Percentiles rank a stretch among this genome's conserved stretches.
These are phyloP conservation scores for Jackrogersella minutella DNA, from an alignment of 495 filamentous ascomycete species.

Conservation along the genomic window DNA sequence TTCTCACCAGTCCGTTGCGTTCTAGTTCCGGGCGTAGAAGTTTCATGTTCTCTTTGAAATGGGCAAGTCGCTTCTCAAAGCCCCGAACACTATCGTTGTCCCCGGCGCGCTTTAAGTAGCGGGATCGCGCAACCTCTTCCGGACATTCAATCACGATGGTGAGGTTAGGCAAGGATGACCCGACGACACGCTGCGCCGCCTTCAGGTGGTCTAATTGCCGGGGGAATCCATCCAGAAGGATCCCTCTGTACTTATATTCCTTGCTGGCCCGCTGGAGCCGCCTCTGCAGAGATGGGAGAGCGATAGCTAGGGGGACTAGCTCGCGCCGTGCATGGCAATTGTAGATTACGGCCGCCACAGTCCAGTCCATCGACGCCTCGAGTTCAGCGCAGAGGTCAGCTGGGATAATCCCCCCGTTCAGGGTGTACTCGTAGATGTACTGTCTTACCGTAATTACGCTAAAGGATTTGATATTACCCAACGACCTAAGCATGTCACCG, in stretches of 20 bases:
- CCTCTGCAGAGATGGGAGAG: background rate
- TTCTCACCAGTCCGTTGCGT: background rate
- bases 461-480: background rate
- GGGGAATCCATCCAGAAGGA: conserved; percentile 7
- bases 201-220: background rate
- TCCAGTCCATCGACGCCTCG: background rate
- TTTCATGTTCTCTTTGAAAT: background rate
- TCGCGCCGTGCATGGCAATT: background rate
- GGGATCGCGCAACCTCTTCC: background rate
- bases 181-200: background rate
- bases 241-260: background rate
- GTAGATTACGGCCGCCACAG: background rate
- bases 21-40: background rate
- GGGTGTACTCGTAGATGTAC: background rate
- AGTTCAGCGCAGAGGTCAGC: background rate
- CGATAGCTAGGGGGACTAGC: background rate
- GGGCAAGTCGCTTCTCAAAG: background rate
- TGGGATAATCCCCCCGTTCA: background rate
- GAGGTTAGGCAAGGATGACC: background rate
- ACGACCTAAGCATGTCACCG: background rate
- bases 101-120: background rate
- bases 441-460: background rate
- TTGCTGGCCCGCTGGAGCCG: background rate
- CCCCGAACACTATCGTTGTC: background rate
- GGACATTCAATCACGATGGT: background rate